Evolutionary conservation across 352 stramenopile species (phyloP).

Genomic region (Globisporangium canariense): DNA sequence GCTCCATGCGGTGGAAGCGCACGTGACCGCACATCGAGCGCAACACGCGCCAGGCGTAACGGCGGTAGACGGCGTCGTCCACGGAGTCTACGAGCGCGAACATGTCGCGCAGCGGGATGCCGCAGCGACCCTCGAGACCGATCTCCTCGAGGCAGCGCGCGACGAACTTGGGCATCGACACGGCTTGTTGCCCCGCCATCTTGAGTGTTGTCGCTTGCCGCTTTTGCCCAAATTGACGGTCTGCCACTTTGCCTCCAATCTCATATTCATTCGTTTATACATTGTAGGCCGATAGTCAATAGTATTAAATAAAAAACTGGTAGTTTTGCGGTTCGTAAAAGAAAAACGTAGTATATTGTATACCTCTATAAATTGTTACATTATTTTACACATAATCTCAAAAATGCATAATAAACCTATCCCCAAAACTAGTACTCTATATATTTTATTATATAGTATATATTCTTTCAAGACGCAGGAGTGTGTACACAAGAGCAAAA

Average conservation of each 20-base stretch:
- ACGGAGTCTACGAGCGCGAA: conserved; percentile 57
- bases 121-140: conserved; percentile 70
- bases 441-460: too few species aligned
- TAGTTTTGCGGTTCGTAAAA: too few species aligned
- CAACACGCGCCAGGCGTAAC: conserved; percentile 64
- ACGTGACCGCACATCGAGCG: conserved; percentile 50
- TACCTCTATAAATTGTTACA: too few species aligned
- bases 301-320: too few species aligned
- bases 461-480: too few species aligned
- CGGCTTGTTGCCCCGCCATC: conserved; percentile 17
- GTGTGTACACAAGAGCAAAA: background rate
- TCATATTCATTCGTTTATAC: too few species aligned
- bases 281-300: too few species aligned
- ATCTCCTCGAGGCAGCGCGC: conserved; percentile 80
- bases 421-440: too few species aligned
- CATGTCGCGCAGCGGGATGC: conserved; percentile 53
- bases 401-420: too few species aligned
- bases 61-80: conserved; percentile 49
- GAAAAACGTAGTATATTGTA: too few species aligned
- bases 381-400: too few species aligned
- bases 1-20: conserved; percentile 64
- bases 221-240: background rate
- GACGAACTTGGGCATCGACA: conserved; percentile 65
- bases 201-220: background rate
- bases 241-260: background rate